phyloP scores from a whole-genome alignment of 352 stramenopile genomes.

The Pythium plurisporium region DNA sequence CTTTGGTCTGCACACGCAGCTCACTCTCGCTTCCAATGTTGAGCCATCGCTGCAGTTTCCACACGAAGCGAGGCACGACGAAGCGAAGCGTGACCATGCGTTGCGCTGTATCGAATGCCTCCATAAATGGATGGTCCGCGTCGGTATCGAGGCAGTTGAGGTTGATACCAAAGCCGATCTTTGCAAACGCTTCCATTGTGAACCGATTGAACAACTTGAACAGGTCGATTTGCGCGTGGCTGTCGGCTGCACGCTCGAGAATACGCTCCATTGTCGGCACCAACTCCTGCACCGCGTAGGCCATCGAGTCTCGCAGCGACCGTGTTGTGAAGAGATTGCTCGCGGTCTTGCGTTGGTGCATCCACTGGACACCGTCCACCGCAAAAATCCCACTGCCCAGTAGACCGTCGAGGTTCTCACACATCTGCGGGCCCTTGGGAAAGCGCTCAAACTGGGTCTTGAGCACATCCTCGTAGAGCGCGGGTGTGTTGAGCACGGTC shows the following conservation, averaged over 20 bases:
- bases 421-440: slow-evolving; percentile 7
- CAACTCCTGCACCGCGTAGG: neutral
- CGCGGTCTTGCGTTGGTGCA: slow-evolving; percentile 44
- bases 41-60: slow-evolving; percentile 38
- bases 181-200: slow-evolving; percentile 43
- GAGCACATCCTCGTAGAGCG: slow-evolving; percentile 19
- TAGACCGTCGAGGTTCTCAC: slow-evolving; percentile 8
- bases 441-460: slow-evolving; percentile 23
- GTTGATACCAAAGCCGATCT: slow-evolving; percentile 39
- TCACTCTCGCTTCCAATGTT: slow-evolving; percentile 30
- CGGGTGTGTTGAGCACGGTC: too few species aligned
- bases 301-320: slow-evolving; percentile 35
- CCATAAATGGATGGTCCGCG: slow-evolving; percentile 23
- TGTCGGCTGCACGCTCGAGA: slow-evolving; percentile 12
- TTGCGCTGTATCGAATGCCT: slow-evolving; percentile 37
- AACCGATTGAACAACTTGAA: slow-evolving; percentile 37
- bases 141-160: slow-evolving; percentile 16
- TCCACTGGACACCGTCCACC: slow-evolving; percentile 23
- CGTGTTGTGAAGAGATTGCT: slow-evolving; percentile 44
- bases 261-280: neutral
- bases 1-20: slow-evolving; percentile 29
- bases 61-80: slow-evolving; percentile 32
- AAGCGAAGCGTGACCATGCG: slow-evolving; percentile 29
- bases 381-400: slow-evolving; percentile 24
- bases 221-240: slow-evolving; percentile 25